A percentile compares a stretch with the other conserved stretches of the same genome.
Conservation (phyloP, 768 basidiomycete species). For the Termitomyces sp. region DNA sequence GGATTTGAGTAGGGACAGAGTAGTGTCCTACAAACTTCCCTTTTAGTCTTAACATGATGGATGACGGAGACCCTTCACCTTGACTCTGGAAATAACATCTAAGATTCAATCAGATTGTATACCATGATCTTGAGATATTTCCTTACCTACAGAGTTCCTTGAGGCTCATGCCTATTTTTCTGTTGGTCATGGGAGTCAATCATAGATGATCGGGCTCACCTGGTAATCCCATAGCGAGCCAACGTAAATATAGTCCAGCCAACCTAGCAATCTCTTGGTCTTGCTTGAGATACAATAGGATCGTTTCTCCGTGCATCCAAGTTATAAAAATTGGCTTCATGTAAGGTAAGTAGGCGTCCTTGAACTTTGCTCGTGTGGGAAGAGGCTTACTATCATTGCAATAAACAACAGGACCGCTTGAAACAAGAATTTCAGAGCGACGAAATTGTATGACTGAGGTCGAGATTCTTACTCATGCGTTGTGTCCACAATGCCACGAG, state of each 20-base stretch:
- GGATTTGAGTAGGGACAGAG: slow-evolving; percentile 81
- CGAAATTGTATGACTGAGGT: no score
- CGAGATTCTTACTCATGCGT: background rate
- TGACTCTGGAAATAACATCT: slow-evolving; percentile 78
- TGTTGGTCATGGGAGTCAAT: background rate
- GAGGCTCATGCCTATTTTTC: slow-evolving; percentile 34
- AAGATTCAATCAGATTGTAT: background rate
- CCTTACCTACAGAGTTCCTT: slow-evolving; percentile 38
- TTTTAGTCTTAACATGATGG: background rate
- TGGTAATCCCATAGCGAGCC: background rate
- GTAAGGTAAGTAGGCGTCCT: background rate
- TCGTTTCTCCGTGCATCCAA: background rate
- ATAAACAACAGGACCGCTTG: background rate
- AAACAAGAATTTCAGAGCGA: no score
- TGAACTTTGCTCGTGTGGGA: background rate
- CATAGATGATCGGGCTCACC: background rate
- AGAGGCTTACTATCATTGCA: background rate
- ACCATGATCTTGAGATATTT: background rate
- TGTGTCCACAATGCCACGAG: background rate
- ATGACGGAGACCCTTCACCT: slow-evolving; percentile 28
- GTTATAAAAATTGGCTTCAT: background rate
- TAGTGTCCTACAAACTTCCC: slow-evolving; percentile 47
- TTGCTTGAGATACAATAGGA: slow-evolving; percentile 1
- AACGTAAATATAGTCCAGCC: background rate
- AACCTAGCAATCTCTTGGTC: slow-evolving; percentile 1